A percentile compares a stretch with the other conserved stretches of the same genome.
These are phyloP conservation scores for Hypoxylon sp. DNA, from an alignment of 2,329 filamentous ascomycete genomes.

Conservation along the genomic window DNA sequence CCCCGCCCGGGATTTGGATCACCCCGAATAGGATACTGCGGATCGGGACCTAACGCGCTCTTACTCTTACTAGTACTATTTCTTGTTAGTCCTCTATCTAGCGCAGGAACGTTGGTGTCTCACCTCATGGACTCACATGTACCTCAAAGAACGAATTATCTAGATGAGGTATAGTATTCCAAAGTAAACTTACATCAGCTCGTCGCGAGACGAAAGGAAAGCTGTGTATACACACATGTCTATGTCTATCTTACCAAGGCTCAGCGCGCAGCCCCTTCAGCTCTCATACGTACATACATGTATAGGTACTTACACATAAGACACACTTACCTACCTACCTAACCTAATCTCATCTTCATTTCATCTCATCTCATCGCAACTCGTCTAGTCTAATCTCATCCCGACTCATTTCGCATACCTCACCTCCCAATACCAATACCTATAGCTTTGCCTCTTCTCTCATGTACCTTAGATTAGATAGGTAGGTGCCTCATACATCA, in stretches of 20 bases:
- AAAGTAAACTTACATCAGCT: slow-evolving; percentile 37
- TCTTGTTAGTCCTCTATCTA: neutral
- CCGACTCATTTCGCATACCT: slow-evolving; percentile 23
- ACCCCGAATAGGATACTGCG: slow-evolving; percentile 11
- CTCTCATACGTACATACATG: slow-evolving; percentile 18
- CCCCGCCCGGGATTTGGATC: slow-evolving; percentile 29
- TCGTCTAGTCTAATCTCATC: slow-evolving; percentile 30
- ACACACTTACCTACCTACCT: slow-evolving; percentile 28
- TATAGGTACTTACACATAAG: slow-evolving; percentile 21
- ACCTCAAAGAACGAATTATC: neutral
- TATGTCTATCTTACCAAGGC: slow-evolving; percentile 37
- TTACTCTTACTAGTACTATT: neutral
- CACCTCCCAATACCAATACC: slow-evolving; percentile 18
- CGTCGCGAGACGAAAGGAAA: slow-evolving; percentile 34
- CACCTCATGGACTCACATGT: neutral
- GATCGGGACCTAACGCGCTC: slow-evolving; percentile 15
- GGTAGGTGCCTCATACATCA: neutral
- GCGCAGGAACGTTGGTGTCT: neutral
- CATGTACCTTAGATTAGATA: neutral
- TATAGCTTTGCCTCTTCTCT: slow-evolving; percentile 11
- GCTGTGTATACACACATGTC: slow-evolving; percentile 24
- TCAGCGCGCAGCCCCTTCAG: slow-evolving; percentile 15
- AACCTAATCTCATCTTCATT: slow-evolving; percentile 12
- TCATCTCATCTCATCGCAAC: slow-evolving; percentile 15
- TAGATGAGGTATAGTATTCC: slow-evolving; percentile 23